A percentile compares a stretch with the other conserved stretches of the same genome.
Evolutionary conservation across 176 grass and related monocot genomes (phyloP).

Genomic region (Rhipidocladum racemiflorum): DNA sequence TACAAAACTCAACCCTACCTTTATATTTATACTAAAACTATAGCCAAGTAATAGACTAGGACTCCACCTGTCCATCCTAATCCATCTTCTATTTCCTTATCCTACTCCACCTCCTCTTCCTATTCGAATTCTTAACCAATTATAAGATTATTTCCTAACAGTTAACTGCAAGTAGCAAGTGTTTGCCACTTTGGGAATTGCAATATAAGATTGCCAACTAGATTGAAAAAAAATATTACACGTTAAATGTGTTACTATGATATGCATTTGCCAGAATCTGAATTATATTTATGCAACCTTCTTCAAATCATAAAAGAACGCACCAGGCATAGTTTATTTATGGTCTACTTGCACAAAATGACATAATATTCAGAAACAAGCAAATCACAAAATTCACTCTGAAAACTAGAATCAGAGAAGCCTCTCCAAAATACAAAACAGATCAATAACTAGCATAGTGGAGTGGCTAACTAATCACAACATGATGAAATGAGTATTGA

Average conservation of each 20-base stretch:
- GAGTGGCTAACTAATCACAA: neutral
- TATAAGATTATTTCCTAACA: too few species aligned
- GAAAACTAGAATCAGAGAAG: neutral
- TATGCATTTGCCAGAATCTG: neutral
- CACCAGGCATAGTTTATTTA: neutral
- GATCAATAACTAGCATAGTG: constrained; percentile 12
- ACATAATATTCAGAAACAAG: neutral
- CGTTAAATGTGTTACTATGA: neutral
- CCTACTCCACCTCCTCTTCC: too few species aligned
- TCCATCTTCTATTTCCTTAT: too few species aligned
- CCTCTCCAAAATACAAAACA: neutral
- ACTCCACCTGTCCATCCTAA: too few species aligned
- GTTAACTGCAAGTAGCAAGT: neutral
- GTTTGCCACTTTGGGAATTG: neutral
- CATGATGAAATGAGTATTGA: neutral
- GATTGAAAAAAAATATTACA: neutral
- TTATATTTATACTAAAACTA: too few species aligned
- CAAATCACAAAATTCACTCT: neutral
- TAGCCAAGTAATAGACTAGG: too few species aligned
- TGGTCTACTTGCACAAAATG: neutral
- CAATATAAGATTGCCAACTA: neutral
- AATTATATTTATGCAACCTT: neutral
- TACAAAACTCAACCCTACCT: too few species aligned
- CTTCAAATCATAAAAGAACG: neutral
- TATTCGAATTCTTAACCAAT: too few species aligned